A percentile compares a stretch with the other conserved stretches of the same genome.
Conservation (phyloP, 1,139 yeast species). For the Yamadazyma dendronema region DNA sequence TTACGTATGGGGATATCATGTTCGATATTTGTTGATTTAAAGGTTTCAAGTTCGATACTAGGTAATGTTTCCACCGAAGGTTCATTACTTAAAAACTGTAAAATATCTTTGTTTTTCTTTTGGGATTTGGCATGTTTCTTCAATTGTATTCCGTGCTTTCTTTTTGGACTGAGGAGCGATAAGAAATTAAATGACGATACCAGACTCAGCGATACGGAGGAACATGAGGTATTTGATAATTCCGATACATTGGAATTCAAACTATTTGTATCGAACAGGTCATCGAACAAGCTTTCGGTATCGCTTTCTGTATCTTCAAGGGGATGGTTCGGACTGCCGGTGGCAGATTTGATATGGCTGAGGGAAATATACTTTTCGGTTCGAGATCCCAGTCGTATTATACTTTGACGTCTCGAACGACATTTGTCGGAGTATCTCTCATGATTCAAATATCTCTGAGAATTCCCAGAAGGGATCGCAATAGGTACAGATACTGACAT, state of each 20-base stretch:
- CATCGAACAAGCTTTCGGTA: slow-evolving; percentile 12
- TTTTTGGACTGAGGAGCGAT: background rate
- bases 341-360: background rate
- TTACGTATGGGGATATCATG: background rate
- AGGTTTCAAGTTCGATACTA: slow-evolving; percentile 7
- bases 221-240: background rate
- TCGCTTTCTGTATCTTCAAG: slow-evolving; percentile 12
- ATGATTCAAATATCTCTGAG: background rate
- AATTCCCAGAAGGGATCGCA: background rate
- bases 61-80: slow-evolving; percentile 1
- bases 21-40: background rate
- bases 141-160: background rate
- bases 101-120: background rate
- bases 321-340: slow-evolving; percentile 8
- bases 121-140: background rate
- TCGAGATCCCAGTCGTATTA: background rate
- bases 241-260: background rate
- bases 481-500: background rate
- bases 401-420: slow-evolving; percentile 1
- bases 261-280: slow-evolving; percentile 10
- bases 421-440: background rate
- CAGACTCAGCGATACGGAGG: background rate
- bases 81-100: slow-evolving; percentile 1
- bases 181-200: background rate
- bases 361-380: background rate